phyloP scores from a whole-genome alignment of 345 rosid species.

The Arabidopsis suecica region DNA sequence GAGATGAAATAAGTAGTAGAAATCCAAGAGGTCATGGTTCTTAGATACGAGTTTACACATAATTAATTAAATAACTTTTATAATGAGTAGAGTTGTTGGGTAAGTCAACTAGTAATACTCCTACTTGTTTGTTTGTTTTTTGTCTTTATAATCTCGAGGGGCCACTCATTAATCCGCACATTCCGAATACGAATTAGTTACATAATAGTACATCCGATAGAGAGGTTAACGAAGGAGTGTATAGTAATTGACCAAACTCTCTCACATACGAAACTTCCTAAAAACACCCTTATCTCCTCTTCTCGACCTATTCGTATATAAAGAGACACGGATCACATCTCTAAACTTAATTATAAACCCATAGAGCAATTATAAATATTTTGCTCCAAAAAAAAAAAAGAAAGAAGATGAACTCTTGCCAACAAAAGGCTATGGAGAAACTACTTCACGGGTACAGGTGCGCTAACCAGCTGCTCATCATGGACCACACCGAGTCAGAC shows the following conservation, averaged over 20 bases:
- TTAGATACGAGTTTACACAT: slow-evolving; percentile 14
- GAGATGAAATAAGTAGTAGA: not conserved
- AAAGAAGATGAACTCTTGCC: slow-evolving; percentile 38
- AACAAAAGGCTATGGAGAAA: slow-evolving; percentile 42
- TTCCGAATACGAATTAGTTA: not conserved
- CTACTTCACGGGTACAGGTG: slow-evolving; percentile 40
- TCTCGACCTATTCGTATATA: slow-evolving; percentile 1
- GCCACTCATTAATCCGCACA: slow-evolving; percentile 33
- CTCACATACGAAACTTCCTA: slow-evolving; percentile 37
- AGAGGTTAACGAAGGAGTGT: slow-evolving; percentile 23
- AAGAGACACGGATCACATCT: slow-evolving; percentile 1
- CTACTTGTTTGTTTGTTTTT: slow-evolving; percentile 13
- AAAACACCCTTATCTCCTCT: slow-evolving; percentile 11
- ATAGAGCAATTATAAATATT: not conserved
- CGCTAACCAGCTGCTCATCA: slow-evolving; percentile 40
- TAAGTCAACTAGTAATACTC: slow-evolving; percentile 37
- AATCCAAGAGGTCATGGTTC: slow-evolving; percentile 10
- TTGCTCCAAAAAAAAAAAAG: not conserved
- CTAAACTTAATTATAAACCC: not conserved
- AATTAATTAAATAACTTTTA: not conserved
- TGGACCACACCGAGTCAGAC: slow-evolving; percentile 35
- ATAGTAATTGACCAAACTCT: slow-evolving; percentile 7
- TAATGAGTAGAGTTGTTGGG: slow-evolving; percentile 29
- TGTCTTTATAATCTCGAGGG: slow-evolving; percentile 9
- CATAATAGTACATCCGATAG: not conserved